Conservation (phyloP, 2,329 filamentous ascomycete genomes). For the Aspergillus fructus region DNA sequence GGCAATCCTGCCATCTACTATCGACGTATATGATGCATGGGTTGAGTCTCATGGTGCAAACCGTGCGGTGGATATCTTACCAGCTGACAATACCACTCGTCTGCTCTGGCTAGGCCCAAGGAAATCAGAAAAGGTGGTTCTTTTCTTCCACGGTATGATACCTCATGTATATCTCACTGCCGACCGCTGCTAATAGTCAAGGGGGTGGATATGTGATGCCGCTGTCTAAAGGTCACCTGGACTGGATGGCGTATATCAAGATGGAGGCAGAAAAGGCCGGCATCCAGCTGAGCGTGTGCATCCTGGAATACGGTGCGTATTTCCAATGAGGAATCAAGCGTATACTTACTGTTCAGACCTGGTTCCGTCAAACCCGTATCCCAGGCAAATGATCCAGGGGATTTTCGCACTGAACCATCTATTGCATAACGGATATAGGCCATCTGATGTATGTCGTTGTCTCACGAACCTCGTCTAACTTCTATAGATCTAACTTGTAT, state of each 20-base stretch:
- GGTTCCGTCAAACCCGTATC: constrained; percentile 19
- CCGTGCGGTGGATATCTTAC: neutral
- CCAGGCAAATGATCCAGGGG: constrained; percentile 21
- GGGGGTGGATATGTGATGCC: constrained; percentile 27
- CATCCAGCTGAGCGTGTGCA: constrained; percentile 13
- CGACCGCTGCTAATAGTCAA: neutral
- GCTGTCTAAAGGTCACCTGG: constrained; percentile 20
- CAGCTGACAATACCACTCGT: constrained; percentile 2
- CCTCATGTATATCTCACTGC: too few relatives aligned
- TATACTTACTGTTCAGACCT: constrained; percentile 12
- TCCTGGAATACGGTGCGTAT: constrained; percentile 18
- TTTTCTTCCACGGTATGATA: constrained; percentile 23
- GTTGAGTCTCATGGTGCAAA: neutral
- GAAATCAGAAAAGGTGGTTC: constrained; percentile 15
- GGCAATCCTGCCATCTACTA: constrained; percentile 18
- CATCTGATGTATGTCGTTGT: constrained; percentile 9
- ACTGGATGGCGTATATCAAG: constrained; percentile 22
- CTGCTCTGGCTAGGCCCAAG: constrained; percentile 20
- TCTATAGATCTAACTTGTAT: too few relatives aligned
- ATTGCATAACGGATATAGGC: constrained; percentile 14
- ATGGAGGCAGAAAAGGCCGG: constrained; percentile 12
- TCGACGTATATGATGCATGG: constrained; percentile 21
- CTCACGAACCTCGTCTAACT: neutral
- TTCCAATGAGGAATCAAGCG: neutral
- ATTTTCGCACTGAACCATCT: constrained; percentile 19